These are phyloP conservation scores for Yamadazyma ubonensis DNA, from an alignment of 805 yeast species.

Conservation along the genomic window DNA sequence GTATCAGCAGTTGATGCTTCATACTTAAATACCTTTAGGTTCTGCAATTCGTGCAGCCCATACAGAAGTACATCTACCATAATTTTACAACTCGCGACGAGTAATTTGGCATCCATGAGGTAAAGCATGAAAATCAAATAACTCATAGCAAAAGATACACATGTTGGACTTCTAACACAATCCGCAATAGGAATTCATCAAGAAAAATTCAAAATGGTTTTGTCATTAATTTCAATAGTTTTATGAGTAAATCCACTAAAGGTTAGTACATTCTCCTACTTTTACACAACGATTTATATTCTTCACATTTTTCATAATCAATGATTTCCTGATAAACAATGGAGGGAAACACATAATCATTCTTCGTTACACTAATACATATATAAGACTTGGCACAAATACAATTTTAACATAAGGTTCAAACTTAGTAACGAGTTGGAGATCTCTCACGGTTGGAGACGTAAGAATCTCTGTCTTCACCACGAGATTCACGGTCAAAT, in stretches of 20 bases:
- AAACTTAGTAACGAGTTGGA: constrained; percentile 62
- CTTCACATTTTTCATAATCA: constrained; percentile 4
- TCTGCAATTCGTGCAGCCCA: constrained; percentile 35
- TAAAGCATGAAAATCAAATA: too few species aligned
- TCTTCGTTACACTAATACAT: constrained; percentile 9
- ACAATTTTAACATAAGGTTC: neutral
- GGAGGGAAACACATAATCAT: constrained; percentile 8
- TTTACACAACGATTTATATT: constrained; percentile 10
- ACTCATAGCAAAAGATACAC: too few species aligned
- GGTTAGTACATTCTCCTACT: neutral
- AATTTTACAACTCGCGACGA: too few species aligned
- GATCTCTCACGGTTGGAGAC: constrained; percentile 52
- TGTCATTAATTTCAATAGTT: too few species aligned
- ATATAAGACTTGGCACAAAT: constrained; percentile 6
- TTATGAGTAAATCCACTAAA: neutral
- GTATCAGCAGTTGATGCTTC: constrained; percentile 19
- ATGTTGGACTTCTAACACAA: too few species aligned
- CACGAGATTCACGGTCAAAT: constrained; percentile 8
- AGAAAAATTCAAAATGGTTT: too few species aligned
- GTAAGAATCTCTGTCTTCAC: constrained; percentile 33
- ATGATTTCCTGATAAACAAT: constrained; percentile 1
- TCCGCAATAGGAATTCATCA: too few species aligned
- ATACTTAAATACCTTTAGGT: constrained; percentile 26
- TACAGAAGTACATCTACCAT: constrained; percentile 17
- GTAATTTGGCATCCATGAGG: too few species aligned